Conservation (phyloP, 495 filamentous ascomycete genomes). For the Mytilinidion resinicola region DNA sequence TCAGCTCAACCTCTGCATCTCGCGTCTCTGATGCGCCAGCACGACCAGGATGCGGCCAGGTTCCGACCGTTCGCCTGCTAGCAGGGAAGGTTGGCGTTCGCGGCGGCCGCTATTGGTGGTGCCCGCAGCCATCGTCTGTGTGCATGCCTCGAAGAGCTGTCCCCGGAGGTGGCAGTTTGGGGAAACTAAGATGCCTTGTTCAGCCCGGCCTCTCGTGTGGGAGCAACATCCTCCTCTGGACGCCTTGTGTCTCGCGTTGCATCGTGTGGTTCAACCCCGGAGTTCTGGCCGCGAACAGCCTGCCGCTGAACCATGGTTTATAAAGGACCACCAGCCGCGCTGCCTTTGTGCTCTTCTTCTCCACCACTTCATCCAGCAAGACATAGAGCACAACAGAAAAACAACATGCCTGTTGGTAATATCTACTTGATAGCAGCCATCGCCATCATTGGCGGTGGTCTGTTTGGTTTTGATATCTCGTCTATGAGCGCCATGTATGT, state of each 20-base stretch:
- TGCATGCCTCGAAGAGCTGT: not conserved
- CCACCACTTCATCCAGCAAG: not conserved
- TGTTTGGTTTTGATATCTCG: constrained; percentile 75
- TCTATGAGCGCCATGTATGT: constrained; percentile 65
- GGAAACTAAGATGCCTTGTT: not conserved
- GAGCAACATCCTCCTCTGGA: not conserved
- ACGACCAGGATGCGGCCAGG: no score
- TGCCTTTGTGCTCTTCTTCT: not conserved
- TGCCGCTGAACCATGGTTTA: not conserved
- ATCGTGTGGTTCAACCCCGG: not conserved
- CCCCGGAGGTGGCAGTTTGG: no score
- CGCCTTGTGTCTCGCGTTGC: not conserved
- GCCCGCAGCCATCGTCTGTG: not conserved
- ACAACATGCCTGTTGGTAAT: constrained; percentile 45
- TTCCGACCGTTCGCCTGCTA: not conserved
- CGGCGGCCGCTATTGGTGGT: not conserved
- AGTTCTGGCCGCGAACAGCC: not conserved
- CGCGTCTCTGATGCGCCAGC: no score
- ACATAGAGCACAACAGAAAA: not conserved
- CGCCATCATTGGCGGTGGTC: constrained; percentile 65
- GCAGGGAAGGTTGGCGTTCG: not conserved
- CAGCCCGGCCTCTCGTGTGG: not conserved
- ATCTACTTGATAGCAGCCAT: constrained; percentile 67
- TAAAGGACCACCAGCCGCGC: not conserved
- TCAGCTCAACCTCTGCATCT: no score